Base-by-base conservation (phyloP, 2,329 filamentous ascomycete species). In the Epichloe hybrida region DNA sequence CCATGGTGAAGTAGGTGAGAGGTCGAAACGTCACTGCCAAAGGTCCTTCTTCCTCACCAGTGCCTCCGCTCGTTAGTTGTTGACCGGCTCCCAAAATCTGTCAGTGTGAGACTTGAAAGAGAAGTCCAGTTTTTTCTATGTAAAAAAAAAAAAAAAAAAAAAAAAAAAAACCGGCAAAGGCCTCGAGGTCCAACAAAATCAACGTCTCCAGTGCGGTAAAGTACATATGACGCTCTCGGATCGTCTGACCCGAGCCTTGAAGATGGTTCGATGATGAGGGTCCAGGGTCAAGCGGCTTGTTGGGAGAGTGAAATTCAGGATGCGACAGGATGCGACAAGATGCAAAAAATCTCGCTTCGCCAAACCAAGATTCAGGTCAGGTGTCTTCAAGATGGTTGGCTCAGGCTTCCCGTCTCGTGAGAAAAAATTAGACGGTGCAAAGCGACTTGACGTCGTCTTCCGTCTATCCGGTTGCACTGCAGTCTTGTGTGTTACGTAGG, bases 1-100 rank as follows among this genome's bases (percentile, higher is more conserved):
- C 71, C 77, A 81, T 81, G 61, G 63, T 58, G 61, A 52, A 35
- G 27, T 44, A 17, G 36, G 46, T 41, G 37, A 46, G 31, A 49
- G 49, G 11, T 46, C 27, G 1, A 37, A 34, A 40, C 17, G 46
- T 21, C 23, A 40, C 46, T 49, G 42, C 42, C 44, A 34, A 48
- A 31, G 31, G 35, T 41, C 41, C 45, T 20, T 8, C 4, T 44
- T 45, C 20, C 20, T 39, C 17, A 46, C 34, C 31, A 37, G 17
- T 35, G 34, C 23, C 23, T 37, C 35, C 9, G 35, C 40, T 49
- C 21, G 20, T 21, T 27, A 38, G 31, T 21, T 37, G 34, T 23
- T 27, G 5, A 39, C 36, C 36, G 36, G 13, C 12, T 11, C 12
- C 8, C 31, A 21, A 35, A 23, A 31, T 17, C n/a, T 36, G 39